phyloP scores from a whole-genome alignment of 2,329 filamentous ascomycete species.

The Penicillium griseofulvum region DNA sequence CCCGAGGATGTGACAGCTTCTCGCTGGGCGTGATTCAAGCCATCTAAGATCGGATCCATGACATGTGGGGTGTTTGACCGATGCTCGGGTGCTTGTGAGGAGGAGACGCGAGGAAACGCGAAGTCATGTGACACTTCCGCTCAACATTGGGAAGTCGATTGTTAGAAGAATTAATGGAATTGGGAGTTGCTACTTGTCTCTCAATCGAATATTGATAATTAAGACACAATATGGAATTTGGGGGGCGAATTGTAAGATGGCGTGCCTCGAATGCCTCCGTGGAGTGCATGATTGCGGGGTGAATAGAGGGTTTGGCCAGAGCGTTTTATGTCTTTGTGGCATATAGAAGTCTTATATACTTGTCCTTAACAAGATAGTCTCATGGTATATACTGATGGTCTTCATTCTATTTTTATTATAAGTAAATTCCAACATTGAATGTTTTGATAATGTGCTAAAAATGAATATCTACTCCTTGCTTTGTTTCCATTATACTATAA shows the following conservation, averaged over 20 bases:
- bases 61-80: constrained; percentile 13
- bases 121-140: constrained; percentile 28
- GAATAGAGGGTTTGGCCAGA: background rate
- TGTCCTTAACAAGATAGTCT: no score
- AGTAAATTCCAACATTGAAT: background rate
- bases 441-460: background rate
- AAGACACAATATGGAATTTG: background rate
- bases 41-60: constrained; percentile 58
- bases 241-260: background rate
- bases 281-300: background rate
- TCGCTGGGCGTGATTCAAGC: constrained; percentile 63
- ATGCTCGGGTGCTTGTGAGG: constrained; percentile 3
- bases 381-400: background rate
- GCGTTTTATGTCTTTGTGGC: background rate
- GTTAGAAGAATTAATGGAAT: background rate
- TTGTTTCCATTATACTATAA: no score
- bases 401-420: background rate
- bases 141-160: background rate
- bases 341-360: background rate
- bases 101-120: constrained; percentile 25
- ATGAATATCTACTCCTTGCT: no score
- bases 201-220: background rate
- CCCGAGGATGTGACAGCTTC: constrained; percentile 63
- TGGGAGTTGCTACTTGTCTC: background rate
- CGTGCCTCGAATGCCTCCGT: background rate